Percentiles rank a stretch among this genome's conserved stretches.
Conservation (phyloP, 306 rosid genomes). For the Macrotyloma uniflorum region DNA sequence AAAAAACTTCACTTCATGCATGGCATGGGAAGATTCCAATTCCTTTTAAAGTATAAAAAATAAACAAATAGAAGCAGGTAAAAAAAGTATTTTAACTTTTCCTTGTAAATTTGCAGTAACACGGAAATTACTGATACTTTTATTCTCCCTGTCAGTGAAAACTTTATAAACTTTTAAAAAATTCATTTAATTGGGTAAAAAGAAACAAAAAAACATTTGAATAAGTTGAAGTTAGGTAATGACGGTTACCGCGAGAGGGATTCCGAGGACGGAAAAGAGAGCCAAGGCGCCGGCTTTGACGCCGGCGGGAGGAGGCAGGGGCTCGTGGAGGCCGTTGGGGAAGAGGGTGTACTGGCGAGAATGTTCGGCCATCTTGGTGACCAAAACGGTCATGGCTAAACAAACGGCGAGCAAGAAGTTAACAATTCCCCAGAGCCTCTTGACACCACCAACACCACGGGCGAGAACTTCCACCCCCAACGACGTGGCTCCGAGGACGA, state of each 20-base stretch:
- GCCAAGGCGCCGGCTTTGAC: constrained; percentile 69
- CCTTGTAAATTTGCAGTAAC: neutral
- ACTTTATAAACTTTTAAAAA: no score
- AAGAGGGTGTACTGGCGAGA: constrained; percentile 12
- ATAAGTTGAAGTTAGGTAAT: neutral
- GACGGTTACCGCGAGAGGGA: constrained; percentile 56
- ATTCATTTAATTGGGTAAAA: neutral
- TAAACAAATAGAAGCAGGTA: neutral
- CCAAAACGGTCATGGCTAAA: constrained; percentile 56
- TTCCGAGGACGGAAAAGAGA: constrained; percentile 69
- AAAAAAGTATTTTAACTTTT: constrained; percentile 29
- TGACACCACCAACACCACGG: constrained; percentile 69
- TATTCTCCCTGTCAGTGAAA: neutral
- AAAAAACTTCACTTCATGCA: constrained; percentile 39
- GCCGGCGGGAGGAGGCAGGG: constrained; percentile 42
- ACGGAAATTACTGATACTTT: neutral
- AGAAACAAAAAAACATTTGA: no score
- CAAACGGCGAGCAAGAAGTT: constrained; percentile 65
- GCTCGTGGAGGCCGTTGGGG: neutral
- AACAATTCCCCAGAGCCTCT: constrained; percentile 77
- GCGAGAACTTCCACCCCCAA: constrained; percentile 55
- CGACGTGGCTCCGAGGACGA: constrained; percentile 67
- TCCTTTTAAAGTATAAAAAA: neutral
- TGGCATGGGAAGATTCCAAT: constrained; percentile 17
- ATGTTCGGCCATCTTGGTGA: constrained; percentile 67